Evolutionary conservation across 768 basidiomycete species (phyloP).

Genomic region (Cystobasidium tubakii): DNA sequence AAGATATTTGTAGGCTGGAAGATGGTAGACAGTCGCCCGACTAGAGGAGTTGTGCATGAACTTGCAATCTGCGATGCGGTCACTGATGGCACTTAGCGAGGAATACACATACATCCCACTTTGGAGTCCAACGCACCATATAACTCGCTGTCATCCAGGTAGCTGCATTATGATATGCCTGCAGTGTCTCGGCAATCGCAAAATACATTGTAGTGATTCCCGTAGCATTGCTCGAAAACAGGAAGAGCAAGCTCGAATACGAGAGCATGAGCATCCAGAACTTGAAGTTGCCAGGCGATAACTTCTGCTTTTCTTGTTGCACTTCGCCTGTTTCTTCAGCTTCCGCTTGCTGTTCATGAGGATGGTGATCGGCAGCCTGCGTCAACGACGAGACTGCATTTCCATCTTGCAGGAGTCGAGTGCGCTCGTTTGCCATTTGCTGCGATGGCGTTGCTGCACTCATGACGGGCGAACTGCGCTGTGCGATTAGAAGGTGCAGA

Average conservation of each 20-base stretch:
- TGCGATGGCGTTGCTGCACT: background rate
- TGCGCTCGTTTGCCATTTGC: background rate
- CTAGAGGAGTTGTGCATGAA: slow-evolving; percentile 24
- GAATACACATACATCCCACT: background rate
- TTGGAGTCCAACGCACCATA: slow-evolving; percentile 10
- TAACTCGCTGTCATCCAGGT: slow-evolving; percentile 32
- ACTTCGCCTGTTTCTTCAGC: background rate
- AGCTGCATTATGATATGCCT: slow-evolving; percentile 28
- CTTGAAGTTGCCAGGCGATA: background rate
- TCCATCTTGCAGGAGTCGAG: background rate
- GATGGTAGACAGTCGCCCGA: slow-evolving; percentile 29
- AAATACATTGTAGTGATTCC: slow-evolving; percentile 1
- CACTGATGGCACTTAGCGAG: too few relatives aligned
- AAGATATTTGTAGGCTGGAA: slow-evolving; percentile 21
- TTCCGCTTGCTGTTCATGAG: too few relatives aligned
- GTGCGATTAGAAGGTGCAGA: too few relatives aligned
- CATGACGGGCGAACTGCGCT: background rate
- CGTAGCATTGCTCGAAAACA: slow-evolving; percentile 18
- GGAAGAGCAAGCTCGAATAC: slow-evolving; percentile 23
- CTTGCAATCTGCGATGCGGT: slow-evolving; percentile 27
- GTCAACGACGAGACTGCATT: background rate
- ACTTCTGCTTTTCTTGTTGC: background rate
- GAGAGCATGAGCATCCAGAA: slow-evolving; percentile 15
- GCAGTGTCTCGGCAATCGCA: slow-evolving; percentile 14
- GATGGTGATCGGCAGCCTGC: background rate